Base-by-base conservation (phyloP, 441 rosid species). In the Breynia disticha region DNA sequence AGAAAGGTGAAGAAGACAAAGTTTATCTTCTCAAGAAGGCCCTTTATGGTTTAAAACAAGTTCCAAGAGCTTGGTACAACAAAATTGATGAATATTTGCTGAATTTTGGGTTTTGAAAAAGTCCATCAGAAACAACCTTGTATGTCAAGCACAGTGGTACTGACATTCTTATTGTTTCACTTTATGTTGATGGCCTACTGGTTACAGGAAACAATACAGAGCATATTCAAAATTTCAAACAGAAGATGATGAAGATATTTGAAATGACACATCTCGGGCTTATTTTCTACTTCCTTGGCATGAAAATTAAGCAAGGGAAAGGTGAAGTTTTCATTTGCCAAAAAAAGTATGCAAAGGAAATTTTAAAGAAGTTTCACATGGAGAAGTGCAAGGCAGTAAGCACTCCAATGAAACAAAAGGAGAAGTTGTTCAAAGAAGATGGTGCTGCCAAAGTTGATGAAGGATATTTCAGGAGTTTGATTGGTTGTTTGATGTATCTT, bases 291-390 rank as follows among this genome's bases (percentile, higher is more conserved):
- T 50, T 64, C 41, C 53, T 64, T 48, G 50, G 55, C 1, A 46
- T 65, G 50, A 55, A 65, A 16, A 14, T 59, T 9, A 52, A 19
- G 10, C 60, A 65, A 53, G 5, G 39, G 13, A 2, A n/a, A 13
- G 18, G 52, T 45, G 39, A 39, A n/a, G 35, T 57, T 0, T 65
- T 65, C 37, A 53, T 65, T 2, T 19, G 42, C 18, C 60, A 66
- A n/a, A 46, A 41, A 48, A 65, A 59, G 28, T 59, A 52, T 59
- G 59, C 54, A 7, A 51, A 24, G 0, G 50, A 64, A 11, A 56
- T 64, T 9, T 28, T 57, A n/a, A 59, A 54, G 45, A 59, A 52
- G 19, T 62, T 62, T 21, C 21, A 53, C 1, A 65, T 65, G 55
- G 59, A 58, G 19, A 35, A 44, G 0, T 66, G 57, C 52, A 66